A percentile compares a stretch with the other conserved stretches of the same genome.
Evolutionary conservation across 257 asterid genomes (phyloP).

Genomic region (Echium plantagineum): DNA sequence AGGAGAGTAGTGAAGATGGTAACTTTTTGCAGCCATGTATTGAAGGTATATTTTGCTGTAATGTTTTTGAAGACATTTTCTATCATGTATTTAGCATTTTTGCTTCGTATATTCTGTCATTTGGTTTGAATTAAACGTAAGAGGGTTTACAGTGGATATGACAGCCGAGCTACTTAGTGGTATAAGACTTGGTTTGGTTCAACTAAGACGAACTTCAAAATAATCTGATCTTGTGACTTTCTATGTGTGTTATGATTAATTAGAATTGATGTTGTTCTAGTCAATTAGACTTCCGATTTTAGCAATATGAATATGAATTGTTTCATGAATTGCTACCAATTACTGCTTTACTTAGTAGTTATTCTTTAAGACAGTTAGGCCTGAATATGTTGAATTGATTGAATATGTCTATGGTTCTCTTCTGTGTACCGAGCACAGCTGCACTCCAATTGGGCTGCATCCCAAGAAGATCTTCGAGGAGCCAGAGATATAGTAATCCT

Average conservation of each 20-base stretch:
- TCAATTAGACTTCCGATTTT: too few species aligned
- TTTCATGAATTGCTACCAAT: too few species aligned
- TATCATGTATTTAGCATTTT: not conserved
- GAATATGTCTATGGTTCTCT: not conserved
- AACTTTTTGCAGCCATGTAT: conserved; percentile 73
- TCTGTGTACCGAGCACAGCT: conserved; percentile 36
- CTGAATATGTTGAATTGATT: not conserved
- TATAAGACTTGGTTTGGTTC: too few species aligned
- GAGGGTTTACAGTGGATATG: too few species aligned
- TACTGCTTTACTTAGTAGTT: too few species aligned
- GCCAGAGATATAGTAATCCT: conserved; percentile 56
- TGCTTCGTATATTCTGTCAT: not conserved
- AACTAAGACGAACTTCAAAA: too few species aligned
- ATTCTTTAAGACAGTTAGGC: not conserved
- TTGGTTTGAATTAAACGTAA: too few species aligned
- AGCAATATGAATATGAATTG: too few species aligned
- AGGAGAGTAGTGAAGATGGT: conserved; percentile 51
- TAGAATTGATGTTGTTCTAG: too few species aligned
- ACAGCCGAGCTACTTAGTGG: too few species aligned
- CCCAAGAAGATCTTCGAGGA: conserved; percentile 70
- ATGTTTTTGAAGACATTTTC: not conserved
- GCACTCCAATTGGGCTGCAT: conserved; percentile 92
- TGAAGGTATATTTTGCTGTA: conserved; percentile 51
- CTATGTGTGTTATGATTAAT: too few species aligned
- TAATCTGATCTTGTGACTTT: too few species aligned